Evolutionary conservation across 2,329 filamentous ascomycete genomes (phyloP), one percentile per base, ranked within the genome.

Genomic region (Aspergillus sp.): DNA sequence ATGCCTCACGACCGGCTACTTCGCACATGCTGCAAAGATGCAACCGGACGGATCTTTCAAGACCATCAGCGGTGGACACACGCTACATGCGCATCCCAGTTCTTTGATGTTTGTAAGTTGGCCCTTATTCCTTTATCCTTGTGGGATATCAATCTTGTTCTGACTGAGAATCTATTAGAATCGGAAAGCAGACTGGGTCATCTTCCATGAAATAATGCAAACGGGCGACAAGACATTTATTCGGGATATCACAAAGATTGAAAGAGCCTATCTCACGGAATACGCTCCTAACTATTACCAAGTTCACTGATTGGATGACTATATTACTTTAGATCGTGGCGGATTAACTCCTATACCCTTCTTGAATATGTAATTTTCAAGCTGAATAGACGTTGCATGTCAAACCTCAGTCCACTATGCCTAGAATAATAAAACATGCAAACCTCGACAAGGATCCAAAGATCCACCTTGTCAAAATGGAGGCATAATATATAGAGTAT

Each of bases 181-280:
- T 66, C 82, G 90, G 47, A 96, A 94, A 72, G 88, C 88, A 7
- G 89, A 96, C 53, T 97, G 91, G 89, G 89, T 97, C 7, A 79
- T 98, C 32, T 98, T 96, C 62, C 86, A 94, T 58, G 91, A 96
- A 69, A 81, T 95, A 34, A 81, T 95, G 75, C 88, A 97, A 71
- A 94, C 87, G 4, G 81, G 85, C 7, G 81, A 80, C 53, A 97
- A 97, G 74, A 89, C 80, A 0, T 97, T 85, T 63, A 94, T 98
- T 57, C 77, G 88, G 46, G 91, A 97, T 66, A 73, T 97, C 49
- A 93, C 84, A n/a, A 93, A 88, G 71, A 86, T 97, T 58, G 87
- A 96, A 64, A 95, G 88, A 75, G 75, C 73, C n/a, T 98, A 91
- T 87, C 74, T 98, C 56, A 64, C 90, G 42, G 88, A 97, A 65